A percentile compares a stretch with the other conserved stretches of the same genome.
Conservation (phyloP, 1,139 yeast species). For the Geotrichum restrictum region DNA sequence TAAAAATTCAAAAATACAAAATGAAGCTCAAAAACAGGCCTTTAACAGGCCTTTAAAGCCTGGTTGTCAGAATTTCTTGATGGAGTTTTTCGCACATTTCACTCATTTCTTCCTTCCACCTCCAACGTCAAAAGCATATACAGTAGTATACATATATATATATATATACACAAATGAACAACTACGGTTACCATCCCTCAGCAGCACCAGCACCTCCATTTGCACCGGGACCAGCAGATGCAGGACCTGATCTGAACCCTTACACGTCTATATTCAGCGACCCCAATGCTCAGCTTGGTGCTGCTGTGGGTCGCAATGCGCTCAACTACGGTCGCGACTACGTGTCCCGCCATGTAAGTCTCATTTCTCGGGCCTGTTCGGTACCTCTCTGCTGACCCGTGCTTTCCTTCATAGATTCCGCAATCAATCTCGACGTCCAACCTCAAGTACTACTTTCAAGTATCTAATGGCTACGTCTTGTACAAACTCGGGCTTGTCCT, state of each 20-base stretch:
- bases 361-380: not conserved
- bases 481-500: constrained; percentile 67
- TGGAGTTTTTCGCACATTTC: no score
- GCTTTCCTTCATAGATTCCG: no score
- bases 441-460: constrained; percentile 82
- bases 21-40: not conserved
- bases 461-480: constrained; percentile 81
- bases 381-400: no score
- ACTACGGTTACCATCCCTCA: not conserved
- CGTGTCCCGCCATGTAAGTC: constrained; percentile 55
- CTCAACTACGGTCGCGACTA: constrained; percentile 66
- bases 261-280: constrained; percentile 66
- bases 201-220: not conserved
- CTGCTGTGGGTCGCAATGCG: constrained; percentile 85
- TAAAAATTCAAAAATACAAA: no score
- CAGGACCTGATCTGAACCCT: not conserved
- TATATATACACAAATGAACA: not conserved
- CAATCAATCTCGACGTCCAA: constrained; percentile 43
- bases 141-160: no score
- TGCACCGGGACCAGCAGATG: not conserved
- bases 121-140: no score
- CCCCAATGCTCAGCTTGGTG: constrained; percentile 79
- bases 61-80: no score
- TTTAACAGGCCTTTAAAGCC: not conserved
- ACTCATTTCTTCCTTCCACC: no score